Evolutionary conservation across 2,329 filamentous ascomycete genomes (phyloP).

Genomic region (Penicillium sumatraense): DNA sequence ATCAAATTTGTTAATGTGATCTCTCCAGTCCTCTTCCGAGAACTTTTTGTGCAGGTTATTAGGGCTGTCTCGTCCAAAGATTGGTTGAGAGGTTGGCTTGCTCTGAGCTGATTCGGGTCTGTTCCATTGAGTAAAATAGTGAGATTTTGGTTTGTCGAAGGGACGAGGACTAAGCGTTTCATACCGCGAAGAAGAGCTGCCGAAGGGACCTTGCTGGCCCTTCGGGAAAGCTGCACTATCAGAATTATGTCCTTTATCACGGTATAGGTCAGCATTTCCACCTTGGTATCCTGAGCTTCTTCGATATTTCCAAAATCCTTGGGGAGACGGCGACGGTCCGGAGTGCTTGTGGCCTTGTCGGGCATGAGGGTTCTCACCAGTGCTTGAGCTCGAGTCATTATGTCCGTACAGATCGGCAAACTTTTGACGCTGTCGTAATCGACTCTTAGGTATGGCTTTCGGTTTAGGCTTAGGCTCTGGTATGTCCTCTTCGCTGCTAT

Average conservation of each 20-base stretch:
- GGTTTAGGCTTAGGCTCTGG: constrained; percentile 39
- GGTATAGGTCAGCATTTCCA: constrained; percentile 31
- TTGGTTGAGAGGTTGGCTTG: constrained; percentile 13
- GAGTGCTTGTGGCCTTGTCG: constrained; percentile 11
- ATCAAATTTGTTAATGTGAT: constrained; percentile 39
- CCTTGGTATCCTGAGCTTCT: constrained; percentile 24
- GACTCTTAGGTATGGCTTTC: constrained; percentile 48
- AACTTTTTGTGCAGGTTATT: constrained; percentile 44
- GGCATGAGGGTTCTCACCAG: constrained; percentile 37
- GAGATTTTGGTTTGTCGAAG: not conserved
- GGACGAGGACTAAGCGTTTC: not conserved
- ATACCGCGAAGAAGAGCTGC: constrained; percentile 20
- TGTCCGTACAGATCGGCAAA: constrained; percentile 31
- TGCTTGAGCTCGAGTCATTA: constrained; percentile 28
- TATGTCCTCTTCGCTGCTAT: constrained; percentile 33
- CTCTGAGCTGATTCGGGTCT: constrained; percentile 11
- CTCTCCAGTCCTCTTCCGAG: constrained; percentile 47
- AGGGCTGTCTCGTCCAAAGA: constrained; percentile 40
- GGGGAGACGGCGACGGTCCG: constrained; percentile 10
- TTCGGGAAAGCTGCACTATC: constrained; percentile 34
- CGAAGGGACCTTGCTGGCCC: constrained; percentile 13
- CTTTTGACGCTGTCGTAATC: constrained; percentile 37
- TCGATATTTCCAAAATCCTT: constrained; percentile 17
- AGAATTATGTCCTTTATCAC: constrained; percentile 37
- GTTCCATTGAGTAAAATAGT: not conserved